phyloP scores from a whole-genome alignment of 108 stramenopile genomes.

The Cyclotella cryptica region DNA sequence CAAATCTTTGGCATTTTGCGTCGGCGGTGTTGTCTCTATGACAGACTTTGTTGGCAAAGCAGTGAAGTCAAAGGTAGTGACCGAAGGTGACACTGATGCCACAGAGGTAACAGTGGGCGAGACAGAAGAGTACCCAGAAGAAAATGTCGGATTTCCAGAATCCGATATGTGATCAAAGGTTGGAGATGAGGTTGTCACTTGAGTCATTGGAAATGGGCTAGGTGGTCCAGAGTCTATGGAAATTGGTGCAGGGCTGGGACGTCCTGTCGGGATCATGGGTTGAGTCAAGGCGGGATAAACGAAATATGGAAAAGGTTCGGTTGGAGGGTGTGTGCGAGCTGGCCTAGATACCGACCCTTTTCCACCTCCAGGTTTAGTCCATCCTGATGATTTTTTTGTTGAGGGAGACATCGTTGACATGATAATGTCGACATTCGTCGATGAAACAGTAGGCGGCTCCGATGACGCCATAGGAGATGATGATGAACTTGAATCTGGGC shows the following conservation, averaged over 20 bases:
- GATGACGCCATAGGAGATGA: neutral
- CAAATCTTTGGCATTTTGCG: neutral
- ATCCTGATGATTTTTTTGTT: neutral
- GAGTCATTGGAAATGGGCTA: neutral
- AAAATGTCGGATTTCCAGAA: neutral
- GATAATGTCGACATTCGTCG: neutral
- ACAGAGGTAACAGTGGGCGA: neutral
- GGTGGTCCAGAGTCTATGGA: neutral
- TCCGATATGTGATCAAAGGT: neutral
- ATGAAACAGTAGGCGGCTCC: conserved; percentile 4
- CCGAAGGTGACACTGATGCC: neutral
- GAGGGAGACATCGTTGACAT: neutral
- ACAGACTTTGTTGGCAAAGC: neutral
- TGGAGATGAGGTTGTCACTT: neutral
- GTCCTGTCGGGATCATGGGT: neutral
- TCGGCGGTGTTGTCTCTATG: neutral
- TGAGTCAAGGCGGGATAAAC: neutral
- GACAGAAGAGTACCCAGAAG: neutral
- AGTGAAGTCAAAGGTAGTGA: neutral
- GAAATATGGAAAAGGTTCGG: neutral
- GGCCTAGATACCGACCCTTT: conserved; percentile 7
- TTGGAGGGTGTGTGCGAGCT: conserved; percentile 3
- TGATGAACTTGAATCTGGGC: conserved; percentile 20
- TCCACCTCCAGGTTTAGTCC: conserved; percentile 9
- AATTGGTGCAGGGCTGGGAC: neutral